These are phyloP conservation scores for Suhomyces atakaporum DNA, from an alignment of 1,139 yeast genomes.

Conservation along the genomic window DNA sequence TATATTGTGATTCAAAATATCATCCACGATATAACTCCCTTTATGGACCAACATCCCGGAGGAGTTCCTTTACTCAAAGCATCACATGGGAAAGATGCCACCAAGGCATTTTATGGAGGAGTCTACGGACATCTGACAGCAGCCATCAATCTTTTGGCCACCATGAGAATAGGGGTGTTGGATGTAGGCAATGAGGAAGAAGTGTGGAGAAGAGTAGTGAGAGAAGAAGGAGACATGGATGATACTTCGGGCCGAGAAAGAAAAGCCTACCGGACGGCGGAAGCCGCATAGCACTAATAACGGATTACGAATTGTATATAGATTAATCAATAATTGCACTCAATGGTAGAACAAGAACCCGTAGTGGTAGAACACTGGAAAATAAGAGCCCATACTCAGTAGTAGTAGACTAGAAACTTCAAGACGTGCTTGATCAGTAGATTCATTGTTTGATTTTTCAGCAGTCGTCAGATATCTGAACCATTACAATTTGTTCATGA, in stretches of 20 bases:
- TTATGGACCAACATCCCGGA: conserved; percentile 73
- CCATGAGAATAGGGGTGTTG: conserved; percentile 71
- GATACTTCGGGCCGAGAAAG: conserved; percentile 25
- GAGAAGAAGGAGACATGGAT: conserved; percentile 43
- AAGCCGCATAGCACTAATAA: conserved; percentile 41
- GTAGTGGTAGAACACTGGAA: no score
- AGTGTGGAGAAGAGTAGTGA: conserved; percentile 65
- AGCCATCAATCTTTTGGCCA: conserved; percentile 67
- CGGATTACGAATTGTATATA: no score
- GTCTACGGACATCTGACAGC: conserved; percentile 77
- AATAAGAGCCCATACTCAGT: no score
- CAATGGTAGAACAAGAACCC: no score
- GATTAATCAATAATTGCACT: no score
- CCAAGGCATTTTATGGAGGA: conserved; percentile 72
- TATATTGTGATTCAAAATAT: conserved; percentile 54
- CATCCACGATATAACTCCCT: conserved; percentile 73
- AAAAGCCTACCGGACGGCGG: conserved; percentile 41
- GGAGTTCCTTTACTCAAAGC: conserved; percentile 62
- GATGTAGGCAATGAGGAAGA: conserved; percentile 84
- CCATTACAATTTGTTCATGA: no score
- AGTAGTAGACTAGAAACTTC: no score
- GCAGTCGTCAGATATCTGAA: no score
- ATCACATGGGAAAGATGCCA: conserved; percentile 71
- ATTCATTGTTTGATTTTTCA: no score
- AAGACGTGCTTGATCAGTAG: no score